These are phyloP conservation scores for Trichoderma citrinoviride DNA, from an alignment of 2,329 filamentous ascomycete species.

Conservation along the genomic window DNA sequence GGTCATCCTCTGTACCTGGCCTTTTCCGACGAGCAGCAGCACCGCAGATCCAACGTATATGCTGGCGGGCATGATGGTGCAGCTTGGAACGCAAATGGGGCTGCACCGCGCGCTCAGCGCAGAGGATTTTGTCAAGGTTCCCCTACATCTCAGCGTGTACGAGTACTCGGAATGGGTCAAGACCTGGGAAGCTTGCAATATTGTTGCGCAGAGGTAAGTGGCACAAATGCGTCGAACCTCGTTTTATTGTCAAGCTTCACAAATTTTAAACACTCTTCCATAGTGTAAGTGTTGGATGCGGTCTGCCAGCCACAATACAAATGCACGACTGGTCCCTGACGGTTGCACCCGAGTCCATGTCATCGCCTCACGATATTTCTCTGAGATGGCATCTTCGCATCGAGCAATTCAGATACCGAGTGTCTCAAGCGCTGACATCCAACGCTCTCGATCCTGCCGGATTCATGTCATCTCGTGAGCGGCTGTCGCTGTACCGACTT, in stretches of 20 bases:
- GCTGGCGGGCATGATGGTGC: slow-evolving; percentile 16
- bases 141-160: slow-evolving; percentile 8
- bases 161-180: slow-evolving; percentile 12
- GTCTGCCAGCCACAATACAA: slow-evolving; percentile 12
- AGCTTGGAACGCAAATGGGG: slow-evolving; percentile 11
- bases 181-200: slow-evolving; percentile 15
- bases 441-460: slow-evolving; percentile 15
- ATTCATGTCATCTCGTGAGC: slow-evolving; percentile 12
- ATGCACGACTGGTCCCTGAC: slow-evolving; percentile 19
- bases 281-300: slow-evolving; percentile 13
- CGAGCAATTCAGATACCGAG: slow-evolving; percentile 7
- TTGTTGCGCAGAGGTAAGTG: slow-evolving; percentile 10
- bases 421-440: slow-evolving; percentile 8
- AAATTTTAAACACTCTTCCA: neutral
- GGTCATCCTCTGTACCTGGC: slow-evolving; percentile 5
- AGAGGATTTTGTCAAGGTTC: slow-evolving; percentile 16
- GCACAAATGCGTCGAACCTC: neutral
- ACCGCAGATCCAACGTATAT: slow-evolving; percentile 14
- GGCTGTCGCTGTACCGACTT: slow-evolving; percentile 4
- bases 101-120: slow-evolving; percentile 8
- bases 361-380: slow-evolving; percentile 4
- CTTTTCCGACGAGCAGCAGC: slow-evolving; percentile 15
- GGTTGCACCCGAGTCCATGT: slow-evolving; percentile 2
- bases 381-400: slow-evolving; percentile 16
- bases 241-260: neutral